These are phyloP conservation scores for Pyrenophora graminea DNA, from an alignment of 2,329 filamentous ascomycete species.

Conservation along the genomic window DNA sequence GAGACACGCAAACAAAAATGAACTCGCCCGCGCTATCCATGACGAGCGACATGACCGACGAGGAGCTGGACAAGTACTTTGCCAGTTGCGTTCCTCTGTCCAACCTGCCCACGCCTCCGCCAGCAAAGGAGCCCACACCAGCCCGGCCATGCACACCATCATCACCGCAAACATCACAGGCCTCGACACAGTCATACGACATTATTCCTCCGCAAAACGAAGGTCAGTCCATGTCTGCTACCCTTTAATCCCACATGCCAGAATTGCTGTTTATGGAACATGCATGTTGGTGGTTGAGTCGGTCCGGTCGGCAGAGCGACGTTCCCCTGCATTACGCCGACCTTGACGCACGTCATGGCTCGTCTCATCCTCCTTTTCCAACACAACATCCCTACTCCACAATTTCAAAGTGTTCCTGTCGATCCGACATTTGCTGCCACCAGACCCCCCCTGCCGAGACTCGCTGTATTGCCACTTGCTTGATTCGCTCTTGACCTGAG, in stretches of 20 bases:
- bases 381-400: constrained; percentile 13
- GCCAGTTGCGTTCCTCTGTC: constrained; percentile 46
- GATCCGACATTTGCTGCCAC: constrained; percentile 19
- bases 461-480: constrained; percentile 3
- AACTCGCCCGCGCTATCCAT: constrained; percentile 32
- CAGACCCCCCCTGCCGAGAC: constrained; percentile 11
- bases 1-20: neutral
- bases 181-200: constrained; percentile 5
- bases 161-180: constrained; percentile 1
- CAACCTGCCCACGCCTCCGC: constrained; percentile 48
- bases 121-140: constrained; percentile 32
- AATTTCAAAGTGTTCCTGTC: constrained; percentile 22
- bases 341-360: constrained; percentile 19
- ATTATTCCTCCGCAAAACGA: constrained; percentile 27
- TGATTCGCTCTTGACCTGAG: constrained; percentile 14
- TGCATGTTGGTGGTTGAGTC: constrained; percentile 23
- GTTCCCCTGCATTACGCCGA: constrained; percentile 27
- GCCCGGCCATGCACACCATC: constrained; percentile 11
- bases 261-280: constrained; percentile 20
- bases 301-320: constrained; percentile 18
- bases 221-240: constrained; percentile 30
- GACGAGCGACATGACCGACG: constrained; percentile 43
- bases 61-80: constrained; percentile 47
- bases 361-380: constrained; percentile 9
- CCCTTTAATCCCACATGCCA: constrained; percentile 11